phyloP scores from a whole-genome alignment of 441 rosid genomes.

The Adansonia grandidieri region DNA sequence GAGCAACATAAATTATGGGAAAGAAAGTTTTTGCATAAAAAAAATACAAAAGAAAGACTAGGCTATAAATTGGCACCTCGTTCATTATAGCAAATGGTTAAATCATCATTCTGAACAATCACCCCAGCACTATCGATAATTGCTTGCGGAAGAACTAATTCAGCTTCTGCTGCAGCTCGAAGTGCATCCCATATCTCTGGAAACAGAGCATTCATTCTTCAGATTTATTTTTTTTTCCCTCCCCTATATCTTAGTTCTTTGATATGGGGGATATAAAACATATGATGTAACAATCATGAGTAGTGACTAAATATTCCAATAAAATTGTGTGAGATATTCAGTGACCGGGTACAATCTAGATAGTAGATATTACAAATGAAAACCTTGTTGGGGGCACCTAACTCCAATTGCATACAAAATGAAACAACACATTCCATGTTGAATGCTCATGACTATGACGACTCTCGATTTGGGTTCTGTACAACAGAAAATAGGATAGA shows the following conservation, averaged over 20 bases:
- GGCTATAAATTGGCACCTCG: constrained; percentile 44
- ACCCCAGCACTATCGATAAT: constrained; percentile 67
- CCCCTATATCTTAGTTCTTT: too few species aligned
- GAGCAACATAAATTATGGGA: neutral
- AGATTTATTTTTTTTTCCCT: neutral
- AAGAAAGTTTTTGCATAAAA: neutral
- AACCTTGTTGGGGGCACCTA: neutral
- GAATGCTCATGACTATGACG: neutral
- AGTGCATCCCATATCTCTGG: constrained; percentile 80
- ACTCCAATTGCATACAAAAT: neutral
- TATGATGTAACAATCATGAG: neutral
- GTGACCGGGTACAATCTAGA: neutral
- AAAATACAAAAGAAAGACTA: neutral
- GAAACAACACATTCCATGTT: neutral
- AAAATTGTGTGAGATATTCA: neutral
- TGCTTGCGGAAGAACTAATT: constrained; percentile 55
- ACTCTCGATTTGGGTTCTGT: neutral
- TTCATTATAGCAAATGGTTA: constrained; percentile 68
- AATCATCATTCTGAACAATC: constrained; percentile 57
- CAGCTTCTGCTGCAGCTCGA: constrained; percentile 66
- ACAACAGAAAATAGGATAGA: neutral
- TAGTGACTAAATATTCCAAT: neutral
- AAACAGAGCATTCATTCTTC: constrained; percentile 3
- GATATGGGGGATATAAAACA: neutral
- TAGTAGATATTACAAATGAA: neutral